Percentiles rank a stretch among this genome's conserved stretches.
phyloP scores from a whole-genome alignment of 441 rosid species.

The Populus trichocarpa region DNA sequence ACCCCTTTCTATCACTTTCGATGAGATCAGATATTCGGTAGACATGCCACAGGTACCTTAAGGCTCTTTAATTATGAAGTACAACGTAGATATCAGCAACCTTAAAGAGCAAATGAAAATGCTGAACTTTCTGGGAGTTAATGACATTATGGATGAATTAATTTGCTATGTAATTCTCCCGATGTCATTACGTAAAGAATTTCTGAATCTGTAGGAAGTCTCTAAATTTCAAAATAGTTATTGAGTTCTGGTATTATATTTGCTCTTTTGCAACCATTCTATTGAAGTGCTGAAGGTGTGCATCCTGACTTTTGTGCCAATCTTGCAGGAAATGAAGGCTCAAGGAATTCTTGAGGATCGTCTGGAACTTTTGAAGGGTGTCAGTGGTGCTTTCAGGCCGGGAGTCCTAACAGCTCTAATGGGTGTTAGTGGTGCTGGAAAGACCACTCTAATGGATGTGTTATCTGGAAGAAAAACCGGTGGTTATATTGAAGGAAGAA shows the following conservation, averaged over 20 bases:
- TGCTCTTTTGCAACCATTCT: background rate
- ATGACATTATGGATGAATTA: background rate
- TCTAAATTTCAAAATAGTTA: no score
- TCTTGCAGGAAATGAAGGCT: conserved; percentile 56
- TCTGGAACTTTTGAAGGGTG: conserved; percentile 55
- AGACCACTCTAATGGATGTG: conserved; percentile 76
- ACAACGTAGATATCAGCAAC: background rate
- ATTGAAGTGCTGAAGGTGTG: background rate
- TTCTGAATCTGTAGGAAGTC: background rate
- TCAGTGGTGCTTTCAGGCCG: conserved; percentile 65
- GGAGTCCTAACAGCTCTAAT: conserved; percentile 44
- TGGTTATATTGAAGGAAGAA: conserved; percentile 52
- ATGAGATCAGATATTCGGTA: conserved; percentile 53
- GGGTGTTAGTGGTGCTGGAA: conserved; percentile 55
- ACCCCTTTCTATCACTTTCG: conserved; percentile 54
- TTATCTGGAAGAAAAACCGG: conserved; percentile 74
- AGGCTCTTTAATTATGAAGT: background rate
- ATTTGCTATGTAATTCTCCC: background rate
- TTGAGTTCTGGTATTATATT: background rate
- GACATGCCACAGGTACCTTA: conserved; percentile 66
- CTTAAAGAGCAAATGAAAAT: background rate
- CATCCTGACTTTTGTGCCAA: background rate
- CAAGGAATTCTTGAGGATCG: conserved; percentile 48
- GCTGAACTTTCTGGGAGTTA: background rate
- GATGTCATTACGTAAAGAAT: background rate